phyloP scores from a whole-genome alignment of 2,329 filamentous ascomycete species.

The Curvularia spicifera region DNA sequence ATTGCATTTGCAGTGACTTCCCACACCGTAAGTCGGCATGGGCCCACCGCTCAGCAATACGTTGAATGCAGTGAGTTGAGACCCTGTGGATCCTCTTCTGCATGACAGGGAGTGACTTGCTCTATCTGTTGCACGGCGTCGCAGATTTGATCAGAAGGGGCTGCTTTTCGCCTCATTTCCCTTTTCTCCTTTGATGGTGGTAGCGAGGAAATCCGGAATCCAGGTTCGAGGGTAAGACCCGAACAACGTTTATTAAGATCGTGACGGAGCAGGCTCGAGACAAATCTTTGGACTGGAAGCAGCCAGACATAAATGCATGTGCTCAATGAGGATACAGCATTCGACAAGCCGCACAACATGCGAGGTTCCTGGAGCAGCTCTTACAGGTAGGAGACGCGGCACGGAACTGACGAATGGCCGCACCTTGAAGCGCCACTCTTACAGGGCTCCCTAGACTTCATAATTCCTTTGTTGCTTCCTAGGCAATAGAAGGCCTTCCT shows the following conservation, averaged over 20 bases:
- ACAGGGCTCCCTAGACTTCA: slow-evolving; percentile 14
- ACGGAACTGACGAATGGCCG: background rate
- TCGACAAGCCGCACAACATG: slow-evolving; percentile 34
- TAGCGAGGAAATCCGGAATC: slow-evolving; percentile 36
- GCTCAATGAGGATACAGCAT: slow-evolving; percentile 23
- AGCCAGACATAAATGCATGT: slow-evolving; percentile 18
- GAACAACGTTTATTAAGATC: slow-evolving; percentile 36
- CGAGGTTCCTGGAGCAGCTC: slow-evolving; percentile 30
- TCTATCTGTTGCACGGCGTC: slow-evolving; percentile 27
- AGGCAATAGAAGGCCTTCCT: slow-evolving; percentile 6
- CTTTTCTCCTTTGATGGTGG: slow-evolving; percentile 20
- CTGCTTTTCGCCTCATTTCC: slow-evolving; percentile 17
- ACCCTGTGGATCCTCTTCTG: slow-evolving; percentile 18
- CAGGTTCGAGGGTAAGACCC: slow-evolving; percentile 41
- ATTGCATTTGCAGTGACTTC: background rate
- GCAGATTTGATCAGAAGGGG: slow-evolving; percentile 14
- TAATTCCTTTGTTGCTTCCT: slow-evolving; percentile 7
- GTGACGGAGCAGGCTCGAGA: slow-evolving; percentile 21
- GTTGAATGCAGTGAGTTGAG: slow-evolving; percentile 10
- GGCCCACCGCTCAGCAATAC: slow-evolving; percentile 7
- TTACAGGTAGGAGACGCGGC: slow-evolving; percentile 18
- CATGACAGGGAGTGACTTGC: slow-evolving; percentile 8
- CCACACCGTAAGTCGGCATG: slow-evolving; percentile 1
- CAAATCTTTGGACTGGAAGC: slow-evolving; percentile 17
- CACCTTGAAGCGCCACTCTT: slow-evolving; percentile 21